Evolutionary conservation across 331 rosid genomes (phyloP), one percentile per base, ranked within the genome.

Genomic region (Telfairia occidentalis): DNA sequence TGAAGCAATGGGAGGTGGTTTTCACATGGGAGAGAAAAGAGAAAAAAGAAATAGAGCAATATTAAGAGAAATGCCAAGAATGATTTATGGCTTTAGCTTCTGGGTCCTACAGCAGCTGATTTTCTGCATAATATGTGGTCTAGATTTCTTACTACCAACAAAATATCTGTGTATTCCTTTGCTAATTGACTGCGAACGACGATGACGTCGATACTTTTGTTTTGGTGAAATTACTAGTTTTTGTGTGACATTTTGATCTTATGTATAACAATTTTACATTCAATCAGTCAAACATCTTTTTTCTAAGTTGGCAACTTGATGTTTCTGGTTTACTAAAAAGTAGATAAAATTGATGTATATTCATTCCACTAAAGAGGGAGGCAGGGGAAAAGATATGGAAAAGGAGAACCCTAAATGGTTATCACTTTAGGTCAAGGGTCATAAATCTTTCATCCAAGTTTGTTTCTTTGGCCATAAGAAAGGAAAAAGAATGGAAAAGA

Each of bases 61-160:
- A 82, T 82, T 72, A 58, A 81, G 67, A 82, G 82, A 53, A 52
- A 73, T 19, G 79, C 80, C 86, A 81, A 82, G 75, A 77, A 29
- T 71, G 59, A 55, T 59, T 67, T 34, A n/a, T 75, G 83, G 82
- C 84, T 78, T 77, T 86, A 83, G 81, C 42, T 70, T 81, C 43
- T 59, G 81, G 88, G 88, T 66, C 92, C 92, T 86, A 79, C 79
- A 45, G 50, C 85, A 82, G 65, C 84, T 85, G 88, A 82, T 78
- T 77, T 76, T 78, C 71, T 80, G 26, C 85, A 74, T 38, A 79
- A 79, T 48, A 54, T 84, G 92, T 86, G 97, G 92, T 83, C 83
- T 82, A 37, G 35, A 77, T 84, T 91, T 49, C 85, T 81, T 71
- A 77, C 73, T 29, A n/a, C 73, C 73, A 23, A 30, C 48, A 76